phyloP scores from a whole-genome alignment of 2,329 filamentous ascomycete species.

The Hypocreales sp. region DNA sequence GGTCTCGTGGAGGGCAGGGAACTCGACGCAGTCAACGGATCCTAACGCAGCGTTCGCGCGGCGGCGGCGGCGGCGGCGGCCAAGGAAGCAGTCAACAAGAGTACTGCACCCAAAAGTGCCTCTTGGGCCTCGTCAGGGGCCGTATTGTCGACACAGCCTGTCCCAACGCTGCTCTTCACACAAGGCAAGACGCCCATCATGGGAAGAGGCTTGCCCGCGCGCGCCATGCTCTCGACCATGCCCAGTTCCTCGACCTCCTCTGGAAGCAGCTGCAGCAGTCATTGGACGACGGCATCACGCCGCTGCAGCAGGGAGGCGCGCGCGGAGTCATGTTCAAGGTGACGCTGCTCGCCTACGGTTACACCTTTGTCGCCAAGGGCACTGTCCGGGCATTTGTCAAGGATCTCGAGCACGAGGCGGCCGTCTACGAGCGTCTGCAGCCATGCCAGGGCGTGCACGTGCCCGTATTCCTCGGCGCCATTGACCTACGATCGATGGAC shows the following conservation, averaged over 20 bases:
- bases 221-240: slow-evolving; percentile 13
- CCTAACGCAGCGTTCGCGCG: slow-evolving; percentile 3
- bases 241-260: slow-evolving; percentile 14
- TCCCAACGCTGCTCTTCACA: slow-evolving; percentile 22
- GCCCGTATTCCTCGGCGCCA: slow-evolving; percentile 20
- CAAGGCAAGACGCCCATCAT: slow-evolving; percentile 1
- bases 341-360: slow-evolving; percentile 22
- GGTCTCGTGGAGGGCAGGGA: neutral
- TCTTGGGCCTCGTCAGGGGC: slow-evolving; percentile 17
- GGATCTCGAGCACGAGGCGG: slow-evolving; percentile 19
- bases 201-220: neutral
- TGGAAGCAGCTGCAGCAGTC: slow-evolving; percentile 12
- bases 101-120: slow-evolving; percentile 24
- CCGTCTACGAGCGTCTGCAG: slow-evolving; percentile 18
- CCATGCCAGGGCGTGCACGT: slow-evolving; percentile 18
- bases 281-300: slow-evolving; percentile 14
- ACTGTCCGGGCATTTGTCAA: slow-evolving; percentile 15
- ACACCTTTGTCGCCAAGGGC: slow-evolving; percentile 26
- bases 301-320: slow-evolving; percentile 14
- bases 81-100: neutral
- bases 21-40: slow-evolving; percentile 8
- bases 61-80: no score
- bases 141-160: slow-evolving; percentile 16
- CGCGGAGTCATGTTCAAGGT: slow-evolving; percentile 24
- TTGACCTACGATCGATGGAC: slow-evolving; percentile 17